Conservation (phyloP, 192 early-diverging fungal species). For the Backusella sp. region DNA sequence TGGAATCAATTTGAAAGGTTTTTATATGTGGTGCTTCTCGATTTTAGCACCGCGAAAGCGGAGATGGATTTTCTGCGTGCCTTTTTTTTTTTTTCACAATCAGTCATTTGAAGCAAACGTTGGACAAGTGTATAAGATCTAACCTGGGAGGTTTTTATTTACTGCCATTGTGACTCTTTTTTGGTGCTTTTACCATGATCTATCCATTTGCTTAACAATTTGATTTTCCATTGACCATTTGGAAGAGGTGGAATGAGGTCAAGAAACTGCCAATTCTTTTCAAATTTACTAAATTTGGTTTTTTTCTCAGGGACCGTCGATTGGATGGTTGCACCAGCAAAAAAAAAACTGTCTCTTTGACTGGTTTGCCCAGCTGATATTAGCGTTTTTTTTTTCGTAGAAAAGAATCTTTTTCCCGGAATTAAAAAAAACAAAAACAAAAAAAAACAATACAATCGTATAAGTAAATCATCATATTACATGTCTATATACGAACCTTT, state of each 20-base stretch:
- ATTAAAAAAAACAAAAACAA: no score
- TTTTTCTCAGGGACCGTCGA: neutral
- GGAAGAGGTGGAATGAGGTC: neutral
- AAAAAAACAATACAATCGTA: neutral
- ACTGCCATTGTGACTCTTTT: neutral
- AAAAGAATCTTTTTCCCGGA: neutral
- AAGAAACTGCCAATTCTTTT: neutral
- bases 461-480: neutral
- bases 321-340: neutral
- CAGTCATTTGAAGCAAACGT: conserved; percentile 4
- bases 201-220: no score
- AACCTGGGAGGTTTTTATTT: neutral
- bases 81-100: neutral
- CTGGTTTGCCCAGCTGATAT: neutral
- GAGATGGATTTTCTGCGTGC: neutral
- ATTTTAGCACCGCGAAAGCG: neutral
- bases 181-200: neutral
- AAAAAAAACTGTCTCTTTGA: neutral
- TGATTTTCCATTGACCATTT: no score
- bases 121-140: neutral
- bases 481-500: neutral
- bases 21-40: neutral
- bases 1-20: neutral
- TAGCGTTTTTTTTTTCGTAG: neutral
- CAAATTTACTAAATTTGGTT: neutral